Base-by-base conservation (phyloP, 495 filamentous ascomycete species). In the Parachaetomium inaequale region DNA sequence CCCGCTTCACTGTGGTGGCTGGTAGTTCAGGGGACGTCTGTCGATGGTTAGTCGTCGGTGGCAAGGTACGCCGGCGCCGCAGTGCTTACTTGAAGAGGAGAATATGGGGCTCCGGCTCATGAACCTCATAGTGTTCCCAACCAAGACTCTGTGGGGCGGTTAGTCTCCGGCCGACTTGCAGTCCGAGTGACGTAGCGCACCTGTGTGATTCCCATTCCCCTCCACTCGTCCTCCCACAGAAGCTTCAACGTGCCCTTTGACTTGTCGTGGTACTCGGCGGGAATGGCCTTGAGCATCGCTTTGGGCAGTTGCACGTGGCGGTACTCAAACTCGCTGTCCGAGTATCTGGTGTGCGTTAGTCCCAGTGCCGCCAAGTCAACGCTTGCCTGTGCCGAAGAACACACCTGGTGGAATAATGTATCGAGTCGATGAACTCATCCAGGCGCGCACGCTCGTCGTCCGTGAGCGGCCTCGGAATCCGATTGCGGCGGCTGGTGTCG, bases 51-150 rank as follows among this genome's bases (percentile, higher is more conserved):
- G 25, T 28, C 10, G 57, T 42, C 23, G 49, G 52, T 43, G 40
- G n/a, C n/a, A 15, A 0, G 5, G 6, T 1, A 23, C 1, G 0
- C 21, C 40, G 14, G 26, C 50, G 28, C 17, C 29, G 43, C 17
- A 15, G 23, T 10, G 76, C 89, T 75, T 75, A 98, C 94, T 98
- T 98, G 83, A 98, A 98, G 15, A 98, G 84, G 32, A 98, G 84
- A 63, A 98, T 98, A 67, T 98, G 94, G 53, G 94, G 94, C 78
- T 98, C 94, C 38, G 94, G 94, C 75, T 96, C 95, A 72, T 98
- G 94, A 57, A 98, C 94, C 75, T 98, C 94, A 66, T 98, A 98
- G 76, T 98, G 94, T 71, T 97, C 93, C 94, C 94, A 98, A 28
- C 94, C 94, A 64, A 98, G 79, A 74, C 95, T 98, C 92, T 98